phyloP scores from a whole-genome alignment of 2,329 filamentous ascomycete genomes.

The Penicillium verrucosum region DNA sequence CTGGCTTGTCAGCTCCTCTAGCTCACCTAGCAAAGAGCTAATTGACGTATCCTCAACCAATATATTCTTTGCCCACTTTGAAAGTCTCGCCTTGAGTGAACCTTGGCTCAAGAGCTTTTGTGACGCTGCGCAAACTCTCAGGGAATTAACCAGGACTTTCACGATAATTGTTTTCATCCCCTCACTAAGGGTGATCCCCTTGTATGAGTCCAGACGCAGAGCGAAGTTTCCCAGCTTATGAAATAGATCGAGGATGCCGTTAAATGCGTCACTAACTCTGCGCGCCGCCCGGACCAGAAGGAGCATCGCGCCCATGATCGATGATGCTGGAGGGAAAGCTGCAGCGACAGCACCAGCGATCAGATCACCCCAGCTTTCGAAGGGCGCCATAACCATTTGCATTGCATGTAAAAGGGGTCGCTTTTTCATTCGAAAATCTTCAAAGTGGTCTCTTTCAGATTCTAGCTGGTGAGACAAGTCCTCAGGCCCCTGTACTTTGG shows the following conservation, averaged over 20 bases:
- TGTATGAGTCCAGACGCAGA: neutral
- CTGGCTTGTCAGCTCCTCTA: neutral
- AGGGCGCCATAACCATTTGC: neutral
- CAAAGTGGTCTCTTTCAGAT: neutral
- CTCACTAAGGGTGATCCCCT: neutral
- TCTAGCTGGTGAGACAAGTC: neutral
- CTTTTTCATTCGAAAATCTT: neutral
- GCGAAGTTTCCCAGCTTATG: neutral
- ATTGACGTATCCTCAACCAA: neutral
- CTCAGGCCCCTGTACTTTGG: neutral
- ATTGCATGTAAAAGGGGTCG: neutral
- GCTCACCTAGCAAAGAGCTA: neutral
- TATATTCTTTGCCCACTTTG: neutral
- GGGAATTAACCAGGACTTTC: neutral
- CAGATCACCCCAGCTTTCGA: neutral
- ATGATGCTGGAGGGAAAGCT: neutral
- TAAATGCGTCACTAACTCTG: neutral
- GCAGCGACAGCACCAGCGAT: neutral
- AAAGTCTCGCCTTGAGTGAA: neutral
- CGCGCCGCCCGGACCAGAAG: neutral
- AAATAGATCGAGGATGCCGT: neutral
- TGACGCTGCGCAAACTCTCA: neutral
- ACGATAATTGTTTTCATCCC: neutral
- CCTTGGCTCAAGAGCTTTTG: neutral
- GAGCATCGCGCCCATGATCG: neutral